phyloP scores from a whole-genome alignment of 106 monocot genomes.

The Cymbidium sinense region DNA sequence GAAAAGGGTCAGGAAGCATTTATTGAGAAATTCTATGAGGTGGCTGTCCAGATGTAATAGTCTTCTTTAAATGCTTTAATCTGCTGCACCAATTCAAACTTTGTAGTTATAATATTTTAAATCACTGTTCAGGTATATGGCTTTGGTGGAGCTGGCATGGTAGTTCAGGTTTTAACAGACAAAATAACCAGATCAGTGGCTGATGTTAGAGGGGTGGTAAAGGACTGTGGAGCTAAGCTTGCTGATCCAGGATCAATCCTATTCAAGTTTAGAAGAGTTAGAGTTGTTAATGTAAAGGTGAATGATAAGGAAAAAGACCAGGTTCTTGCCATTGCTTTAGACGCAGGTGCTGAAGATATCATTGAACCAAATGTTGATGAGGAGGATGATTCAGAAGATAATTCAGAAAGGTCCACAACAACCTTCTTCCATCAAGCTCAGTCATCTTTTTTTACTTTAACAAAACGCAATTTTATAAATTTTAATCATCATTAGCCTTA shows the following conservation, averaged over 20 bases:
- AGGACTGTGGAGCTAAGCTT: conserved; percentile 83
- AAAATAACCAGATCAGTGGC: conserved; percentile 91
- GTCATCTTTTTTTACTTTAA: not conserved
- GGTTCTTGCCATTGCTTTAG: conserved; percentile 76
- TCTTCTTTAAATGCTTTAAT: not conserved
- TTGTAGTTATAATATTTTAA: not conserved
- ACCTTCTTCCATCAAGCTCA: not conserved
- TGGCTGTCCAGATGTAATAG: conserved; percentile 1
- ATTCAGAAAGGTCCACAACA: conserved; percentile 40
- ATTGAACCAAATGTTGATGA: conserved; percentile 72
- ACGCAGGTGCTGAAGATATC: conserved; percentile 96
- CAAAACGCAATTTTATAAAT: not conserved
- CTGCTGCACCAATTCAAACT: not conserved
- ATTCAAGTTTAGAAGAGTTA: conserved; percentile 83
- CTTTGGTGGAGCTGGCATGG: conserved; percentile 93
- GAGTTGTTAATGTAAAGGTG: conserved; percentile 75
- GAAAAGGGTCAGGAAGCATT: conserved; percentile 94
- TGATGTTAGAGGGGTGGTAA: conserved; percentile 71
- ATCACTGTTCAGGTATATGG: conserved; percentile 66
- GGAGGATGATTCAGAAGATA: conserved; percentile 56
- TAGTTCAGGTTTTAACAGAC: conserved; percentile 89
- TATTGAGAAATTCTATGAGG: conserved; percentile 94
- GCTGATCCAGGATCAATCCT: conserved; percentile 91
- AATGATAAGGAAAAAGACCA: conserved; percentile 69
- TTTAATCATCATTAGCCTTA: no score